Conservation (phyloP, 345 rosid species). For the Corchorus capsularis region DNA sequence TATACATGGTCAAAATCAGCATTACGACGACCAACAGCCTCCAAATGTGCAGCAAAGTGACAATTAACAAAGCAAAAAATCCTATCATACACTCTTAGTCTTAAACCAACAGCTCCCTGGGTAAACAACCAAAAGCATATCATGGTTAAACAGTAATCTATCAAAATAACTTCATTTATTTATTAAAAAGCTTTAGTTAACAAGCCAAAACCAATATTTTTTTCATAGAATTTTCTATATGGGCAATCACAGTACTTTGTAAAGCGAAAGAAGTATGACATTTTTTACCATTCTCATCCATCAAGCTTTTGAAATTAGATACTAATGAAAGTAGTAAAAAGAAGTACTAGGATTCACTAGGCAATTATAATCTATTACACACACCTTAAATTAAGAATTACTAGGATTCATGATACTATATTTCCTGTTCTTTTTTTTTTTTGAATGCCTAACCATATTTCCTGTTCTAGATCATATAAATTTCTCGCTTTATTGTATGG, state of each 20-base stretch:
- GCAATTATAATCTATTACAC: conserved; percentile 1
- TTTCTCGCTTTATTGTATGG: neutral
- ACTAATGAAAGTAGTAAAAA: neutral
- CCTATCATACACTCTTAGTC: conserved; percentile 73
- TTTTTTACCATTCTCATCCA: conserved; percentile 1
- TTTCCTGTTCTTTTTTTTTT: too few species aligned
- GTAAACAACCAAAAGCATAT: conserved; percentile 22
- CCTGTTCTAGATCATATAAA: neutral
- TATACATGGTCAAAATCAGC: conserved; percentile 82
- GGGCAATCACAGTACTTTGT: neutral
- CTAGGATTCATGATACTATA: neutral
- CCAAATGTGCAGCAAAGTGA: conserved; percentile 86
- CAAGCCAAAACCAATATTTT: conserved; percentile 5
- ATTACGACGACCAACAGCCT: conserved; percentile 74
- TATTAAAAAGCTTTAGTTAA: neutral
- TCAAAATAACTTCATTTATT: neutral
- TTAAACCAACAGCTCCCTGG: conserved; percentile 87
- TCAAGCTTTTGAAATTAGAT: neutral
- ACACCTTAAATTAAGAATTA: neutral
- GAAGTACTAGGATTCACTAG: neutral
- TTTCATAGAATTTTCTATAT: neutral
- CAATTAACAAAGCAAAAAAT: conserved; percentile 81
- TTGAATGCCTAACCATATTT: too few species aligned
- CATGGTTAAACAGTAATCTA: neutral
- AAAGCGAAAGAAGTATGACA: neutral